Conservation (phyloP, 225 moss, liverwort and hornwort genomes). For the Anthoceros angustus region DNA sequence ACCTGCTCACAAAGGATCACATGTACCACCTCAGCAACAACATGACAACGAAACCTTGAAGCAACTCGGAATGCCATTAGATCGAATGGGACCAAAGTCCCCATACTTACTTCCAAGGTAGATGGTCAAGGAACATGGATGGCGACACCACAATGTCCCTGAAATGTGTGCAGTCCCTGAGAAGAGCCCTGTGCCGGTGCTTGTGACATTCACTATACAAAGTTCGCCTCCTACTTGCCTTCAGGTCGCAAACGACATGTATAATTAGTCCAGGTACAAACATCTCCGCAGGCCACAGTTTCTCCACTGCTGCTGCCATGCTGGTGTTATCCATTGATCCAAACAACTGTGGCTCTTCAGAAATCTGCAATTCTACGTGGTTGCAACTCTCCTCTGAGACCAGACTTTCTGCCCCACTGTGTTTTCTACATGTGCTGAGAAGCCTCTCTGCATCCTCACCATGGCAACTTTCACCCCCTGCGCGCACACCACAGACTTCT, state of each 20-base stretch:
- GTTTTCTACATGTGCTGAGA: conserved; percentile 21
- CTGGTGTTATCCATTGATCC: conserved; percentile 14
- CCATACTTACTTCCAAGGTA: conserved; percentile 82
- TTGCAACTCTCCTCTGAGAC: conserved; percentile 10
- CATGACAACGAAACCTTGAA: neutral
- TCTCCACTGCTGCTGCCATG: conserved; percentile 22
- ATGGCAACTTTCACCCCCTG: conserved; percentile 31
- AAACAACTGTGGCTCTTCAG: conserved; percentile 14
- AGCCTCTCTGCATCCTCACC: conserved; percentile 25
- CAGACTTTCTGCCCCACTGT: conserved; percentile 10
- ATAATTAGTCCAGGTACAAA: conserved; percentile 66
- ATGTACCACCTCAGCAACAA: neutral
- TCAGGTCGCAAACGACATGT: conserved; percentile 43
- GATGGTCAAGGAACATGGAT: conserved; percentile 89
- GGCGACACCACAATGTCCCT: conserved; percentile 62
- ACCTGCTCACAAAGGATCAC: conserved; percentile 16
- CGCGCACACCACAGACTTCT: conserved; percentile 27
- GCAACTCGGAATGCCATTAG: neutral
- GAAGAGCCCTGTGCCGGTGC: conserved; percentile 22
- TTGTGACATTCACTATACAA: conserved; percentile 6
- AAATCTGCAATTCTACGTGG: conserved; percentile 41
- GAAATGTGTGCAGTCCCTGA: conserved; percentile 50
- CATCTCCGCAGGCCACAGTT: conserved; percentile 75
- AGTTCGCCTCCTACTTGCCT: conserved; percentile 8
- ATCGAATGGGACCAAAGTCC: neutral